Evolutionary conservation across 331 rosid species (phyloP), one percentile per base, ranked within the genome.

Genomic region (Telfairia occidentalis): DNA sequence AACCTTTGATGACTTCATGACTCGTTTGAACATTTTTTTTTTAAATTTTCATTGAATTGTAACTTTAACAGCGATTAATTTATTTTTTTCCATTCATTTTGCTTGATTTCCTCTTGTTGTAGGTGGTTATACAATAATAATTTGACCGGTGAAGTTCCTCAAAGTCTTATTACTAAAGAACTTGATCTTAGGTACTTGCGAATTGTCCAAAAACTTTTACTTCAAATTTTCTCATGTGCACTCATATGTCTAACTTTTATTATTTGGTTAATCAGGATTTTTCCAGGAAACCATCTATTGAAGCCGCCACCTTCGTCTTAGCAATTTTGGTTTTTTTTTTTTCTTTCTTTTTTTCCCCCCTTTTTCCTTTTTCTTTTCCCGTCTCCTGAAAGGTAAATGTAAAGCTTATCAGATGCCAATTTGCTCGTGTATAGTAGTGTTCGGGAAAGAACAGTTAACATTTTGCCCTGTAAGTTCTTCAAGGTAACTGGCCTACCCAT

Each of bases 61-160:
- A 8, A 6, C 16, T 24, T 37, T 38, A 54, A 52, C 52, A 3
- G 45, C 37, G 21, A 37, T 7, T n/a, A 16, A 24, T 52, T 54
- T 18, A 42, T 32, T 59, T 13, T 1, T 61, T 63, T n/a, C n/a
- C n/a, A 19, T 30, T 76, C 46, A 48, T 69, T 76, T 80, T 79
- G 82, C 84, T 59, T 53, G 38, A n/a, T 74, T 75, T 70, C 63
- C 43, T 78, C 75, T 76, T 71, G 65, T 90, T 60, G 71, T 90
- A 95, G 99, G 59, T 90, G 86, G 83, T 77, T 95, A 76, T 96
- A 95, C 71, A 95, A 92, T 81, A 95, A 95, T 78, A 83, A 87
- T 81, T 80, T 95, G 79, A 89, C 96, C 0, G 97, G 99, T 83
- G 86, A 81, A 77, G 80, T 92, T 87, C 99, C 97, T 13, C 69